Conservation (phyloP, 768 basidiomycete genomes). For the Cystofilobasidium ferigula region DNA sequence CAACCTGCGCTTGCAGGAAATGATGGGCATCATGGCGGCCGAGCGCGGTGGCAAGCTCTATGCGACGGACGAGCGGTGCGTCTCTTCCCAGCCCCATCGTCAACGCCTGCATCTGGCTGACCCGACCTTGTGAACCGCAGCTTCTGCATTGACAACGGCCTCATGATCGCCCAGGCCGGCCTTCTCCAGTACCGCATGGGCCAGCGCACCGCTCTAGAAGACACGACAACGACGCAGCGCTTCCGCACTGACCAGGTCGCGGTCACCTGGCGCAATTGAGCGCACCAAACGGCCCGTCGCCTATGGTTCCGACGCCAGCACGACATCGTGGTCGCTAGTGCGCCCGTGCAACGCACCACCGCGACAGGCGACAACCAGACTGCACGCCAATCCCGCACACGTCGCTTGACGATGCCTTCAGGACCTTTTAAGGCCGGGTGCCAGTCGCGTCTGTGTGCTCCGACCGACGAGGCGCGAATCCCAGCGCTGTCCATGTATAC, state of each 20-base stretch:
- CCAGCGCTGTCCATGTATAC: no score
- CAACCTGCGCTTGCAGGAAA: conserved; percentile 85
- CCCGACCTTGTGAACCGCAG: conserved; percentile 40
- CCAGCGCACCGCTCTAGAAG: conserved; percentile 56
- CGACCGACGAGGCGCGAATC: no score
- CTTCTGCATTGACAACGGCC: conserved; percentile 98
- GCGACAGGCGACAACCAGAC: no score
- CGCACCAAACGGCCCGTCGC: no score
- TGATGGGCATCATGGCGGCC: conserved; percentile 96
- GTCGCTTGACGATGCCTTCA: no score
- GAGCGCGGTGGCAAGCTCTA: conserved; percentile 83
- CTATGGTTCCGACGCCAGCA: no score
- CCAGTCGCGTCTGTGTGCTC: no score
- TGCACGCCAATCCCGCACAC: no score
- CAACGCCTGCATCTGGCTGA: background rate
- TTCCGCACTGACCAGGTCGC: conserved; percentile 34
- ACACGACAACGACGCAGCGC: conserved; percentile 90
- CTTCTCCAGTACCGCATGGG: conserved; percentile 88
- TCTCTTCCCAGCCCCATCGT: background rate
- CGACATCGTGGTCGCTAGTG: no score
- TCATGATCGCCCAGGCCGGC: conserved; percentile 99
- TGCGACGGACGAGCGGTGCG: conserved; percentile 87
- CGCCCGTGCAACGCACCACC: no score
- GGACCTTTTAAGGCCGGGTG: no score
- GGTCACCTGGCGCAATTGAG: conserved; percentile 21